Conservation (phyloP, 2,329 filamentous ascomycete genomes). For the Gnomoniopsis sp. region DNA sequence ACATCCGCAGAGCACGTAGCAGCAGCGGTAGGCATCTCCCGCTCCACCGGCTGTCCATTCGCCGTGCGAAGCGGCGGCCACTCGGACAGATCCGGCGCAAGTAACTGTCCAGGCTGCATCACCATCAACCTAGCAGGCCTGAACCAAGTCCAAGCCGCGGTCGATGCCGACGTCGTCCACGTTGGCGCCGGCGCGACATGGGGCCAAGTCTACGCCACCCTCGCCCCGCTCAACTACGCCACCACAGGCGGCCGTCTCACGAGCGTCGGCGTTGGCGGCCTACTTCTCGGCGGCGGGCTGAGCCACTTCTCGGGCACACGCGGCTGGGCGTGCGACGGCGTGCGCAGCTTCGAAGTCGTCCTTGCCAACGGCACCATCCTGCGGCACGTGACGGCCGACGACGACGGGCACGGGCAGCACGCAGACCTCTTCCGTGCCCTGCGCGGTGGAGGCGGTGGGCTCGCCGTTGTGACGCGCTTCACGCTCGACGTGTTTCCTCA, state of each 20-base stretch:
- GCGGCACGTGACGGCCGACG: conserved; percentile 28
- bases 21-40: too few relatives aligned
- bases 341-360: conserved; percentile 44
- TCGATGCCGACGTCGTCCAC: conserved; percentile 16
- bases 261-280: conserved; percentile 41
- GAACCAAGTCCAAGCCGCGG: conserved; percentile 16
- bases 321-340: conserved; percentile 46
- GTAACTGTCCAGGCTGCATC: neutral
- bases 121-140: conserved; percentile 30
- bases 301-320: conserved; percentile 42
- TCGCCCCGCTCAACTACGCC: conserved; percentile 11
- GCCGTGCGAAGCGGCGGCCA: conserved; percentile 4
- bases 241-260: conserved; percentile 37
- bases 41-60: too few relatives aligned
- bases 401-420: conserved; percentile 27
- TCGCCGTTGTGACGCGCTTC: conserved; percentile 28
- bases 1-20: too few relatives aligned
- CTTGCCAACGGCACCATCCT: conserved; percentile 42
- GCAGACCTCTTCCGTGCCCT: conserved; percentile 42
- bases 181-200: conserved; percentile 23
- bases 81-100: neutral
- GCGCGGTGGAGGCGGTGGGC: conserved; percentile 39
- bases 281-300: conserved; percentile 45
- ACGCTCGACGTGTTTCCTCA: too few relatives aligned
- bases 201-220: conserved; percentile 20